A percentile compares a stretch with the other conserved stretches of the same genome.
Conservation (phyloP, 495 filamentous ascomycete genomes). For the Aspergillus biplanus region DNA sequence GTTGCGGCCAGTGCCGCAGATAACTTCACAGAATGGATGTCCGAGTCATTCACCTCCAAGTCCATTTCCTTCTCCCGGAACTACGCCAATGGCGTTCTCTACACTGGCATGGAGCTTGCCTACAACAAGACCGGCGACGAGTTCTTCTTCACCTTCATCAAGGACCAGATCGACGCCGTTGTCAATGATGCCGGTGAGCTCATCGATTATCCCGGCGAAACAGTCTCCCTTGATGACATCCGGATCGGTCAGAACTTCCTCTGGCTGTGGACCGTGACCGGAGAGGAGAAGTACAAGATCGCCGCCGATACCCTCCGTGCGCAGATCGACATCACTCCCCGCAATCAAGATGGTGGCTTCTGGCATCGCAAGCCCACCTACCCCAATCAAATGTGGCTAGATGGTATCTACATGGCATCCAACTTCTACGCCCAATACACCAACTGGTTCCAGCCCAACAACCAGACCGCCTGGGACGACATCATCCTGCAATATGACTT, state of each 20-base stretch:
- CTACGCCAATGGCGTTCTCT: conserved; percentile 13
- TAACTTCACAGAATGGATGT: conserved; percentile 16
- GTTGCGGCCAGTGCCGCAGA: conserved; percentile 1
- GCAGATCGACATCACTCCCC: conserved; percentile 23
- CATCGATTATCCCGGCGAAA: conserved; percentile 11
- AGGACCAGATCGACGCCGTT: conserved; percentile 17
- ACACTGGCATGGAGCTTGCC: conserved; percentile 22
- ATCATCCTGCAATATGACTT: conserved; percentile 23
- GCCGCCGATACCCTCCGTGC: conserved; percentile 17
- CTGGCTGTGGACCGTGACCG: conserved; percentile 18
- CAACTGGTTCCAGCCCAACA: conserved; percentile 19
- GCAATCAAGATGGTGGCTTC: conserved; percentile 20
- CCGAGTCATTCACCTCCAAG: conserved; percentile 11
- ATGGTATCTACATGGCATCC: conserved; percentile 24
- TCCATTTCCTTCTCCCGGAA: conserved; percentile 9
- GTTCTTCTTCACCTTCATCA: conserved; percentile 13
- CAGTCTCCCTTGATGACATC: conserved; percentile 21
- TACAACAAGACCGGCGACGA: conserved; percentile 25
- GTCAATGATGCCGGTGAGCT: conserved; percentile 16
- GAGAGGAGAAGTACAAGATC: conserved; percentile 22
- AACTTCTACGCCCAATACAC: conserved; percentile 25
- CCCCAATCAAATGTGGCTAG: conserved; percentile 28
- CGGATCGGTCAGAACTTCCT: conserved; percentile 23
- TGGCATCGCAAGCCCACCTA: conserved; percentile 26
- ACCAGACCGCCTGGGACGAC: conserved; percentile 24